Conservation (phyloP, 495 filamentous ascomycete genomes). For the Trichoderma erinaceum region DNA sequence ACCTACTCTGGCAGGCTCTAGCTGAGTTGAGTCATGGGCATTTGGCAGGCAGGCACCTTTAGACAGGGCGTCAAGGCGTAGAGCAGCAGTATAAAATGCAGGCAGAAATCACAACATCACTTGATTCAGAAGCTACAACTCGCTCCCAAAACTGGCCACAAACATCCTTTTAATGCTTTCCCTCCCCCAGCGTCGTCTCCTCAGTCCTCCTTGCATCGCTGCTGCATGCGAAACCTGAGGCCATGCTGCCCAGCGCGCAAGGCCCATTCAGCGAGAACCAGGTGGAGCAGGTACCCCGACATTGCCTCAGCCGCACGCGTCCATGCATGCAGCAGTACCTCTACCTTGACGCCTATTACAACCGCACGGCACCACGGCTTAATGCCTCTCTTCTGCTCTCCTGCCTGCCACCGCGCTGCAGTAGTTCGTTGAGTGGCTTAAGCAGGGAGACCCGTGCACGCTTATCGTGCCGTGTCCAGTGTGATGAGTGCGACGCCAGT, state of each 20-base stretch:
- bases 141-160: background rate
- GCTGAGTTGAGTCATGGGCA: background rate
- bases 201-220: background rate
- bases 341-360: background rate
- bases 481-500: background rate
- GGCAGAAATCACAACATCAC: too few species aligned
- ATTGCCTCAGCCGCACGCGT: conserved; percentile 11
- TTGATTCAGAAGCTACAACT: too few species aligned
- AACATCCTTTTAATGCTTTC: conserved; percentile 3
- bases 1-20: background rate
- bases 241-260: background rate
- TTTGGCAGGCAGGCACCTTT: too few species aligned
- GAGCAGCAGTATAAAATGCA: background rate
- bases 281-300: conserved; percentile 5
- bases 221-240: conserved; percentile 10
- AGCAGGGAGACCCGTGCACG: conserved; percentile 2
- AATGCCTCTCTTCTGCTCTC: background rate
- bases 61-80: too few species aligned
- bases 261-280: background rate
- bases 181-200: background rate
- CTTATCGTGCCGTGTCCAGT: conserved; percentile 6
- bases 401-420: background rate
- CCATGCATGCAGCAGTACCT: background rate
- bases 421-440: background rate
- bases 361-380: background rate